phyloP scores from a whole-genome alignment of 2,329 filamentous ascomycete genomes.

The Volutella citrinella region DNA sequence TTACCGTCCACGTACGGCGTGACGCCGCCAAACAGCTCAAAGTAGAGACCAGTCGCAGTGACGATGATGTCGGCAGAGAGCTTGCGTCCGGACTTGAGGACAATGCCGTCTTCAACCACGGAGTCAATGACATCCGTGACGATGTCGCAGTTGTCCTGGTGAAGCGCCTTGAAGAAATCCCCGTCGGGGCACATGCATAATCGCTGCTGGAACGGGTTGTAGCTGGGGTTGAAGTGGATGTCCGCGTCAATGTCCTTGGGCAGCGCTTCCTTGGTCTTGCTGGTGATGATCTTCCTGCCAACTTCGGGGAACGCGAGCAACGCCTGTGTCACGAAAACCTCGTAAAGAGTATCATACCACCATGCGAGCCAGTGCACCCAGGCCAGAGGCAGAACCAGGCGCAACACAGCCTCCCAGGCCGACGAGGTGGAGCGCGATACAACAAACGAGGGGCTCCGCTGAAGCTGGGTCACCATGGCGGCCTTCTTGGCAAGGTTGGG shows the following conservation, averaged over 20 bases:
- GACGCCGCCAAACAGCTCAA: constrained; percentile 55
- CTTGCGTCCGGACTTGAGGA: constrained; percentile 43
- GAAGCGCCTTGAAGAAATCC: constrained; percentile 53
- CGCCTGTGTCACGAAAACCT: constrained; percentile 39
- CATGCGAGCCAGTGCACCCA: constrained; percentile 46
- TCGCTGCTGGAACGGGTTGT: constrained; percentile 71
- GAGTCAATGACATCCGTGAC: constrained; percentile 52
- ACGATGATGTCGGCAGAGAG: constrained; percentile 65
- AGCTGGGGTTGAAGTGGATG: constrained; percentile 62
- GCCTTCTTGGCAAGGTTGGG: constrained; percentile 66
- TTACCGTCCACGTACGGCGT: constrained; percentile 52
- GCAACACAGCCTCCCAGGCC: constrained; percentile 33
- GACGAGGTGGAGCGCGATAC: constrained; percentile 48
- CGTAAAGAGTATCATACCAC: constrained; percentile 45
- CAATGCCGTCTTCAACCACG: constrained; percentile 46
- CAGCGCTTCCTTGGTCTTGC: constrained; percentile 45
- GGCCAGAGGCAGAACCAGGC: constrained; percentile 43
- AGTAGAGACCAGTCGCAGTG: constrained; percentile 64
- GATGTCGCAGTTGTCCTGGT: constrained; percentile 41
- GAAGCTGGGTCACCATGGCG: constrained; percentile 70
- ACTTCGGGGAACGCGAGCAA: constrained; percentile 24
- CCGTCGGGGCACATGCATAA: constrained; percentile 63
- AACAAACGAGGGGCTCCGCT: constrained; percentile 74
- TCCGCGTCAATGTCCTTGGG: constrained; percentile 53
- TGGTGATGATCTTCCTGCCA: constrained; percentile 34